Evolutionary conservation across 495 filamentous ascomycete genomes (phyloP), one percentile per base, ranked within the genome.

Genomic region (Neurospora discreta): DNA sequence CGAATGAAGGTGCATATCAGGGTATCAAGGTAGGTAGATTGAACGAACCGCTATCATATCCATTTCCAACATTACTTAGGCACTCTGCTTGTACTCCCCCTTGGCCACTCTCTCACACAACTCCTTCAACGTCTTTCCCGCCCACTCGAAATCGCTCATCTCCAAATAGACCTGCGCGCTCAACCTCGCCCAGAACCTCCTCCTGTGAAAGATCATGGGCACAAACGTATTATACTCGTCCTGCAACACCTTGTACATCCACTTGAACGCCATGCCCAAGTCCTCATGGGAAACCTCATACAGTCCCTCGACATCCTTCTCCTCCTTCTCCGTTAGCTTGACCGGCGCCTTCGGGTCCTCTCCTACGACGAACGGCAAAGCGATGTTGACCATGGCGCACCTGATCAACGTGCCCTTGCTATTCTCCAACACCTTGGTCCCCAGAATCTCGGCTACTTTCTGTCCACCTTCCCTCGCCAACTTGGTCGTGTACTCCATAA

Each of bases 121-220:
- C 43, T 85, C 83, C 77, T 87, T 87, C 76, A 96, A 76, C 40
- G 86, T 79, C 58, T 81, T 73, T 0, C 82, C 93, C 23, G 85
- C 85, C 88, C 89, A 92, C 78, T 90, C 88, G 75, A 96, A 96
- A 82, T 97, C 93, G 1, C 83, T 84, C 70, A 88, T 76, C 42
- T 93, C 92, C 43, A 97, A 77, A 80, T 92, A 98, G 0, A 93
- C 83, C 85, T 97, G 93, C 15, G 85, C 93, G 78, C 90, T 93
- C 43, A 97, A 74, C 39, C 95, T 82, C 5, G 84, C 85, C 92
- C 91, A 97, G 76, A 87, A 84, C 38, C 80, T 80, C 3, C 85
- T 86, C 3, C 79, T 82, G 77, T 93, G 90, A 10, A 81, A 80
- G 69, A 86, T 88, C 9, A 92, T 75, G 0, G 89, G 84, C 38